Evolutionary conservation across 2,329 filamentous ascomycete species (phyloP), one percentile per base, ranked within the genome.

Genomic region (Claviceps purpurea): DNA sequence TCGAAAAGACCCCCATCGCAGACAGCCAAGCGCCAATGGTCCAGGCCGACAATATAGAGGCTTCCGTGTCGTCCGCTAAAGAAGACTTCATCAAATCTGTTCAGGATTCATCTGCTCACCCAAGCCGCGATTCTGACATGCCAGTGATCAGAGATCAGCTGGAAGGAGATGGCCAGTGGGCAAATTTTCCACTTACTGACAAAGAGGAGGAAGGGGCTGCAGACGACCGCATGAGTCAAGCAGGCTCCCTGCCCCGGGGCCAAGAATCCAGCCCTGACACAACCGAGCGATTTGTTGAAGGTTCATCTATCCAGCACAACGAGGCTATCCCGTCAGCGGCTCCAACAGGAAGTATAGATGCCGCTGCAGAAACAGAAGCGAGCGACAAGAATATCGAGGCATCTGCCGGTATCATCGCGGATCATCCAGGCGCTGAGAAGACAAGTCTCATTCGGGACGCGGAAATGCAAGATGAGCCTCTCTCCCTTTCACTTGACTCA

Each of bases 171-270:
- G 56, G 57, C 10, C 51, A 57, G 26, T 49, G 48, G 43, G 38
- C 55, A 8, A 24, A 11, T 11, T 34, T 18, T 22, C 51, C 51
- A 10, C 26, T 37, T 11, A 49, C 55, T 34, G 56, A 50, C 7
- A 61, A 61, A 43, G 60, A 58, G 38, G 56, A 56, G 24, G 58
- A 58, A 26, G 59, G 56, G 26, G 50, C 53, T 42, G 56, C 60
- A 50, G 53, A 61, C 42, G 53, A 50, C 30, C 47, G 40, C 3
- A 44, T 49, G 39, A 54, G 46, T 22, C 54, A 57, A 51, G 22
- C 43, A 24, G 55, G 54, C 7, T 24, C 42, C 34, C 24, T 51
- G 37, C 43, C 52, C 24, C 47, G 20, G 51, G 47, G 34, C 4
- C 26, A 30, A 30, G 47, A 55, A 10, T 6, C 43, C 6, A 10